Evolutionary conservation across 2,329 filamentous ascomycete genomes (phyloP).

Genomic region (Venturia pyrina): DNA sequence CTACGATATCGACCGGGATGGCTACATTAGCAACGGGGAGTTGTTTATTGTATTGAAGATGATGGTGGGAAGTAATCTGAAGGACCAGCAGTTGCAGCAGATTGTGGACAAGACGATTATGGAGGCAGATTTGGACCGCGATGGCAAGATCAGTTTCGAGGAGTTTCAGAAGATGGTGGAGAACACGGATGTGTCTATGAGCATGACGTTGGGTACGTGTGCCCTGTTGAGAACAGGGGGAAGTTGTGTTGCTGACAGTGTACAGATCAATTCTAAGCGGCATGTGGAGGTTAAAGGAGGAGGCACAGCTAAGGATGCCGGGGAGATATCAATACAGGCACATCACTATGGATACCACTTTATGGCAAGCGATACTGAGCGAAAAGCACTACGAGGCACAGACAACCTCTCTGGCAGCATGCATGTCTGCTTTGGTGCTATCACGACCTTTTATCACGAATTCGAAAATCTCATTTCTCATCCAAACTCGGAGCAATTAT

Average conservation of each 20-base stretch:
- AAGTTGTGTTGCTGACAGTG: background rate
- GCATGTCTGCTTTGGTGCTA: background rate
- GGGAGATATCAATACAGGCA: background rate
- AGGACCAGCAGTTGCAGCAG: constrained; percentile 96
- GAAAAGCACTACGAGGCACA: background rate
- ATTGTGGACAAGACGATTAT: constrained; percentile 99
- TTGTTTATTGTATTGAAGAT: constrained; percentile 99
- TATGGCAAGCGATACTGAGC: background rate
- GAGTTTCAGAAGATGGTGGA: constrained; percentile 97
- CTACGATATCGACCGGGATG: constrained; percentile 97
- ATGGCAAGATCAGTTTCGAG: constrained; percentile 98
- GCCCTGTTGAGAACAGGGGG: background rate
- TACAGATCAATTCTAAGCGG: background rate
- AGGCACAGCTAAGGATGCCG: background rate
- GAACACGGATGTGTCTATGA: constrained; percentile 67
- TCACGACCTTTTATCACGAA: background rate
- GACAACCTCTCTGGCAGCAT: background rate
- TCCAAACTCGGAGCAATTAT: too few relatives aligned
- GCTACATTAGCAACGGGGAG: constrained; percentile 97
- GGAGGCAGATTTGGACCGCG: constrained; percentile 92
- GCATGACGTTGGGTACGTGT: constrained; percentile 52
- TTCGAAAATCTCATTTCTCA: background rate
- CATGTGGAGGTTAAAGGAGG: background rate
- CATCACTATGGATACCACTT: background rate
- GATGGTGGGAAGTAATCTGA: constrained; percentile 99